A percentile compares a stretch with the other conserved stretches of the same genome.
Conservation (phyloP, 2,329 filamentous ascomycete species). For the Fusarium torulosum region DNA sequence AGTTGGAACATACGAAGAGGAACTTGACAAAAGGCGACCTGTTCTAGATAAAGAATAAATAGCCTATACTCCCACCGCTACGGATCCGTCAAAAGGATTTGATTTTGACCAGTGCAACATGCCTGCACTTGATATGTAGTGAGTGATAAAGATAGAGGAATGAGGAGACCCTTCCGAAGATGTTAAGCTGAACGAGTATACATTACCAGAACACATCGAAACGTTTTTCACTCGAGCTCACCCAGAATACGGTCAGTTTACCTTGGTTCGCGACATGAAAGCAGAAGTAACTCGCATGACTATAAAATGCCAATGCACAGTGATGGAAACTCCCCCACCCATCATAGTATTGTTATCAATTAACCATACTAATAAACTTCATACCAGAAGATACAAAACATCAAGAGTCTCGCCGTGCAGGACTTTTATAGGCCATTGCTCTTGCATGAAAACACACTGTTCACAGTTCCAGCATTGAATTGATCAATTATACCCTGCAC, state of each 20-base stretch:
- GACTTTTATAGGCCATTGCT: slow-evolving; percentile 70
- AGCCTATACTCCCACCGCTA: too few species aligned
- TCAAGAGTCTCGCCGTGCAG: background rate
- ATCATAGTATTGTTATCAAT: background rate
- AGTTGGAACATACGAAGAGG: too few species aligned
- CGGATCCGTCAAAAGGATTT: too few species aligned
- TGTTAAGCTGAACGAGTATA: too few species aligned
- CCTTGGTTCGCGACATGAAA: background rate
- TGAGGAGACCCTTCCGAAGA: too few species aligned
- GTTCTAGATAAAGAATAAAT: too few species aligned
- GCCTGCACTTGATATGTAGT: too few species aligned
- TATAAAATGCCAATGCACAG: background rate
- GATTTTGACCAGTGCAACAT: too few species aligned
- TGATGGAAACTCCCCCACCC: background rate
- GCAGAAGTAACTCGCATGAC: background rate
- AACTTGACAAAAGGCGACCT: too few species aligned
- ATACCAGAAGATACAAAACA: background rate
- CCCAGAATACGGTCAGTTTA: background rate
- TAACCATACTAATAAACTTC: background rate
- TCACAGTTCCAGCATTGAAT: slow-evolving; percentile 74
- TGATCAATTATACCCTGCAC: slow-evolving; percentile 81
- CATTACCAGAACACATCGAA: too few species aligned
- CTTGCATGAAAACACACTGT: slow-evolving; percentile 81
- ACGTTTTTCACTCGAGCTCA: too few species aligned
- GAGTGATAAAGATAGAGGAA: too few species aligned